Percentiles rank a stretch among this genome's conserved stretches.
Conservation (phyloP, 495 filamentous ascomycete species). For the Penicillium antarcticum region DNA sequence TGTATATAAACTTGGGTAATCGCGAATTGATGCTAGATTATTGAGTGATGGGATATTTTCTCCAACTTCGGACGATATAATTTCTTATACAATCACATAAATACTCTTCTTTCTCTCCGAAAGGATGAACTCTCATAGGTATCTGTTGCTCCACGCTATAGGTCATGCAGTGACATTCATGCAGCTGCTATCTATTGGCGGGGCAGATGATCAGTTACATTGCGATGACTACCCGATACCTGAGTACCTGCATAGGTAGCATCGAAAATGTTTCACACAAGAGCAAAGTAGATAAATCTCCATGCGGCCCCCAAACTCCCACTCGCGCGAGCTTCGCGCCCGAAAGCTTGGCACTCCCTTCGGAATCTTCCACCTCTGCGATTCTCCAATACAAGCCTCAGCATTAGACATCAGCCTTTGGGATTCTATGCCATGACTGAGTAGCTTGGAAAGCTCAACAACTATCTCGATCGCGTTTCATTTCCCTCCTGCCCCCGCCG, state of each 20-base stretch:
- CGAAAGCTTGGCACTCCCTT: constrained; percentile 7
- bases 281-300: not conserved
- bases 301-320: not conserved
- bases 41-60: too few relatives aligned
- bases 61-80: too few relatives aligned
- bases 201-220: not conserved
- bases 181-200: not conserved
- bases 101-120: not conserved
- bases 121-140: not conserved
- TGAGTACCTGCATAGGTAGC: not conserved
- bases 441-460: not conserved
- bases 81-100: too few relatives aligned
- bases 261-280: not conserved
- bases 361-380: not conserved
- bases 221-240: not conserved
- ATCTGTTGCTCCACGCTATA: too few relatives aligned
- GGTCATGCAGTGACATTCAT: not conserved
- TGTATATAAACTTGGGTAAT: too few relatives aligned
- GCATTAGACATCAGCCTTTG: too few relatives aligned
- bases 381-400: not conserved
- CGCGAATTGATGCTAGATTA: not conserved
- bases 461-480: not conserved
- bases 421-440: not conserved
- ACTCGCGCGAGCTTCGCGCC: constrained; percentile 3
- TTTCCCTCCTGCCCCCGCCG: not conserved